These are phyloP conservation scores for Globisporangium abappressorium DNA, from an alignment of 352 stramenopile genomes.

Conservation along the genomic window DNA sequence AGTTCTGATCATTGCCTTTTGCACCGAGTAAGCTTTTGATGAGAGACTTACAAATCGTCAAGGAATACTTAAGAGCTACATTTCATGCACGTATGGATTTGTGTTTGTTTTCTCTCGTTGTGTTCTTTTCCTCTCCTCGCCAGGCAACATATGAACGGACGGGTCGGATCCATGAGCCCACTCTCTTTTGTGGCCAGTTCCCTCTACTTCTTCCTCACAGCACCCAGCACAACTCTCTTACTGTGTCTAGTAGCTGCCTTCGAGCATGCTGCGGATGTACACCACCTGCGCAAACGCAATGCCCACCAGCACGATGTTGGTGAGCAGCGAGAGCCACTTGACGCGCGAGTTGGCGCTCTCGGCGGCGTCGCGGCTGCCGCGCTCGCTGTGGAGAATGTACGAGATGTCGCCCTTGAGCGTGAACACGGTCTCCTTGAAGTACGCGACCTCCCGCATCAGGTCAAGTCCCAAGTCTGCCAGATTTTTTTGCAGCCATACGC, in stretches of 20 bases:
- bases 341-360: slow-evolving; percentile 79
- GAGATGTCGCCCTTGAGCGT: slow-evolving; percentile 73
- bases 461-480: slow-evolving; percentile 63
- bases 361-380: slow-evolving; percentile 66
- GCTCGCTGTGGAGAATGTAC: slow-evolving; percentile 78
- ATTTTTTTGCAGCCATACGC: not conserved
- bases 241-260: slow-evolving; percentile 57
- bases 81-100: slow-evolving; percentile 1
- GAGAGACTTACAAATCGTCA: not conserved
- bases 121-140: not conserved
- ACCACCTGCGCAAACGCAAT: slow-evolving; percentile 81
- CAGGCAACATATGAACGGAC: not conserved
- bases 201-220: not conserved
- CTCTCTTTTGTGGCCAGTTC: slow-evolving; percentile 1
- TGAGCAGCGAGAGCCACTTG: slow-evolving; percentile 81
- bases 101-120: not conserved
- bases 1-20: slow-evolving; percentile 19
- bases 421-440: slow-evolving; percentile 80
- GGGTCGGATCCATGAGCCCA: not conserved
- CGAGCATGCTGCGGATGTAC: slow-evolving; percentile 82
- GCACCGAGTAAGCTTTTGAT: not conserved
- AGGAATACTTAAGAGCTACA: not conserved
- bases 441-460: slow-evolving; percentile 77
- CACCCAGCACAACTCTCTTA: slow-evolving; percentile 1
- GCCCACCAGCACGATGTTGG: slow-evolving; percentile 70